These are phyloP conservation scores for Tinospora cordifolia DNA, from an alignment of 164 flowering plant genomes.

Conservation along the genomic window DNA sequence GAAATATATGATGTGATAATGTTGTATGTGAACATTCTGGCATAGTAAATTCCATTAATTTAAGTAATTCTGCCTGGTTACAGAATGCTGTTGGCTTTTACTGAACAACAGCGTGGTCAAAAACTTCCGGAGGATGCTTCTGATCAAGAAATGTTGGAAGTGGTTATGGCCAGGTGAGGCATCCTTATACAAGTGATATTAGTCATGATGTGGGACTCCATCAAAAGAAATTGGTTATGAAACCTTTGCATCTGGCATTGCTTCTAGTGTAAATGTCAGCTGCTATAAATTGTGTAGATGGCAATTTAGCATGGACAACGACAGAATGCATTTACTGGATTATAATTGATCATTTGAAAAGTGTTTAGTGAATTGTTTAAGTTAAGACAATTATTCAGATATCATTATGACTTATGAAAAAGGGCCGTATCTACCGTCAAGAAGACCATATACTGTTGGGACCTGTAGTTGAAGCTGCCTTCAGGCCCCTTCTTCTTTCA, in stretches of 20 bases:
- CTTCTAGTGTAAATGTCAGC: not conserved
- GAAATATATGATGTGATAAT: not conserved
- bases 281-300: not conserved
- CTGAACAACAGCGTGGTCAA: constrained; percentile 68
- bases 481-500: too few species aligned
- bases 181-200: not conserved
- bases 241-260: not conserved
- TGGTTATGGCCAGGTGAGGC: constrained; percentile 77
- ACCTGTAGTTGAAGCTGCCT: too few species aligned
- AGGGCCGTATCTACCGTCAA: too few species aligned
- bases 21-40: not conserved
- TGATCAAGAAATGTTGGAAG: constrained; percentile 82
- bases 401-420: too few species aligned
- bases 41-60: not conserved
- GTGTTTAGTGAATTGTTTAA: too few species aligned
- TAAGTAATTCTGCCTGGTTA: constrained; percentile 11
- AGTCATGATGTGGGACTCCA: not conserved
- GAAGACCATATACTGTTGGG: too few species aligned
- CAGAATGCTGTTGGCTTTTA: constrained; percentile 84
- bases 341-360: too few species aligned
- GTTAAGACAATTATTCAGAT: too few species aligned
- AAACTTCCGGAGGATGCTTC: constrained; percentile 71
- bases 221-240: not conserved
- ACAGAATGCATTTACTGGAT: too few species aligned
- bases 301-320: too few species aligned